phyloP scores from a whole-genome alignment of 768 basidiomycete genomes.

The Gloeostereum incarnatum region DNA sequence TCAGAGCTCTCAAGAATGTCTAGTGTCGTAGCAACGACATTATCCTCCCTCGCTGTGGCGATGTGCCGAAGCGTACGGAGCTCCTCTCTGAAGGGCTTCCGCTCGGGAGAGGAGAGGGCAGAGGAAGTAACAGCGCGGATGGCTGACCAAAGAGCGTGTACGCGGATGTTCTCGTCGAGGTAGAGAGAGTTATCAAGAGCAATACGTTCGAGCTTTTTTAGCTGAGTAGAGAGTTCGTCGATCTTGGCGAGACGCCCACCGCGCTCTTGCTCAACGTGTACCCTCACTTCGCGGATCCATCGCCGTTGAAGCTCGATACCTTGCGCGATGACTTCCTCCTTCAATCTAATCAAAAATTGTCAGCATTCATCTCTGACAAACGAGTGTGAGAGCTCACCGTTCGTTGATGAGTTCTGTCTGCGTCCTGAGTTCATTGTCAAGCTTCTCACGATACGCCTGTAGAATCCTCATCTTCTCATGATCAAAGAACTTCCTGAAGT shows the following conservation, averaged over 20 bases:
- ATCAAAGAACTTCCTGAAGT: conserved; percentile 74
- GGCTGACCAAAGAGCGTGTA: conserved; percentile 91
- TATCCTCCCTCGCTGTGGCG: conserved; percentile 62
- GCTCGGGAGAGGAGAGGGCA: conserved; percentile 54
- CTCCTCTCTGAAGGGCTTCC: conserved; percentile 85
- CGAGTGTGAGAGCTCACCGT: conserved; percentile 43
- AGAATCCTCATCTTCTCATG: conserved; percentile 67
- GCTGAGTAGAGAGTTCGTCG: conserved; percentile 81
- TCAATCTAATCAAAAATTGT: conserved; percentile 44
- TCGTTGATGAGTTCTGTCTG: conserved; percentile 94
- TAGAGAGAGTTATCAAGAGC: conserved; percentile 86
- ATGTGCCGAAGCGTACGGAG: conserved; percentile 75
- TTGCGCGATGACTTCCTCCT: conserved; percentile 91
- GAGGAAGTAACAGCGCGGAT: conserved; percentile 68
- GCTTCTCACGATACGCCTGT: conserved; percentile 74
- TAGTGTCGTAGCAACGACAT: conserved; percentile 54
- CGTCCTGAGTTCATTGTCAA: conserved; percentile 75
- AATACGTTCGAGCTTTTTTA: conserved; percentile 87
- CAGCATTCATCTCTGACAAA: neutral
- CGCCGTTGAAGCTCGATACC: conserved; percentile 95
- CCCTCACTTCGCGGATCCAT: conserved; percentile 95
- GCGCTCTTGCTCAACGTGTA: conserved; percentile 93
- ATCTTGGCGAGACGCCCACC: conserved; percentile 92
- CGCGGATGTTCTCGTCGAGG: conserved; percentile 88
- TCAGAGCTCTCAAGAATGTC: conserved; percentile 62